phyloP scores from a whole-genome alignment of 176 grass and related monocot genomes.

The bread wheat (Triticum aestivum) region DNA sequence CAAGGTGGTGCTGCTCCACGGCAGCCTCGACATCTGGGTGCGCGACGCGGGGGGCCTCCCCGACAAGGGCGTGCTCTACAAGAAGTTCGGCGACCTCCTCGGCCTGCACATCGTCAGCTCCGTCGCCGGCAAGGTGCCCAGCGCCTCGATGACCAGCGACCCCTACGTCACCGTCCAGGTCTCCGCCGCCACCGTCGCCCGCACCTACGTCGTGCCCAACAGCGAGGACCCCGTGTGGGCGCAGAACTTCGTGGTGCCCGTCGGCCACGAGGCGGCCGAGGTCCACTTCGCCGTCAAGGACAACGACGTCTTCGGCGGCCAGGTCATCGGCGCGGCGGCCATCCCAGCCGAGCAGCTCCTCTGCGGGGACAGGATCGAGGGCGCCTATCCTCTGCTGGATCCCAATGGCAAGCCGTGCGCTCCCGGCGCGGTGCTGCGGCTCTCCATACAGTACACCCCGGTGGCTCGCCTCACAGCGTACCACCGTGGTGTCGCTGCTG shows the following conservation, averaged over 20 bases:
- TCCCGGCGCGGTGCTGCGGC: conserved; percentile 37
- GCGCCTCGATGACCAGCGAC: conserved; percentile 68
- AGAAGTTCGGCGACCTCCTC: conserved; percentile 52
- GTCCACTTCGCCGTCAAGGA: conserved; percentile 89
- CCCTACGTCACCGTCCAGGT: conserved; percentile 73
- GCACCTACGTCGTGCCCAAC: conserved; percentile 72
- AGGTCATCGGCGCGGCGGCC: conserved; percentile 64
- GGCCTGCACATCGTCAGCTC: neutral
- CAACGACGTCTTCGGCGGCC: conserved; percentile 58
- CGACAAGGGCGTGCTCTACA: conserved; percentile 85
- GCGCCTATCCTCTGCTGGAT: conserved; percentile 50
- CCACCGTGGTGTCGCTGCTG: conserved; percentile 61
- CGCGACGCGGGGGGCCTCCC: conserved; percentile 55
- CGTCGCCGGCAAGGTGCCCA: conserved; percentile 30
- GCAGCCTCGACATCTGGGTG: conserved; percentile 77
- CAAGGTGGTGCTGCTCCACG: conserved; percentile 85
- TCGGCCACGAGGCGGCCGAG: conserved; percentile 64
- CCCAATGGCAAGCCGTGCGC: conserved; percentile 61
- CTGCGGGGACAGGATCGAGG: conserved; percentile 50
- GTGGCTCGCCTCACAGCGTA: conserved; percentile 55
- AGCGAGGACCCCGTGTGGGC: conserved; percentile 73
- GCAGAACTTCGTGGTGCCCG: conserved; percentile 73
- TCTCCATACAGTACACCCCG: conserved; percentile 73
- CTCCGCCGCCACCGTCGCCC: conserved; percentile 43
- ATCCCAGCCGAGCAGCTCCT: conserved; percentile 49